A percentile compares a stretch with the other conserved stretches of the same genome.
Evolutionary conservation across 2,329 filamentous ascomycete genomes (phyloP).

Genomic region (Gaeumannomyces sp.): DNA sequence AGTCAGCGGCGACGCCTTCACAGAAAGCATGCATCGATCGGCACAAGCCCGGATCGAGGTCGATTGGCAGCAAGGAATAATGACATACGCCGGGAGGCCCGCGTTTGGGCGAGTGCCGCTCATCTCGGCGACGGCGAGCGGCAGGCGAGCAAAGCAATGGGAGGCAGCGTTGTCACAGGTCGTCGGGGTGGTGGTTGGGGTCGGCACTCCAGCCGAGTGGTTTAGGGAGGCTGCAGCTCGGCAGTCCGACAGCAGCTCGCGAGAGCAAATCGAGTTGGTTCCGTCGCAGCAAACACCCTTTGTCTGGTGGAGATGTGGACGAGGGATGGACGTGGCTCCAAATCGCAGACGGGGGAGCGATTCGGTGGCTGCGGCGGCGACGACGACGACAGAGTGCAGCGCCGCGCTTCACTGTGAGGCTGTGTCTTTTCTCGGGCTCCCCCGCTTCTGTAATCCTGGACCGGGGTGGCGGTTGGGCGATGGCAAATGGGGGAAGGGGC

Average conservation of each 20-base stretch:
- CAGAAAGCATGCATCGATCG: background rate
- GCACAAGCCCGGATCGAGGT: background rate
- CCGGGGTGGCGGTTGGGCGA: background rate
- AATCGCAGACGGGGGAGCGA: background rate
- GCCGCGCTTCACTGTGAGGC: constrained; percentile 7
- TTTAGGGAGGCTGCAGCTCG: background rate
- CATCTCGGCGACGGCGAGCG: constrained; percentile 25
- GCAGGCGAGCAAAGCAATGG: background rate
- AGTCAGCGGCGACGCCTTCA: background rate
- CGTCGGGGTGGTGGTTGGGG: background rate
- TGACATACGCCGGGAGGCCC: constrained; percentile 56
- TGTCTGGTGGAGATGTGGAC: background rate
- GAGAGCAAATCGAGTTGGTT: background rate
- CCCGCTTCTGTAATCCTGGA: constrained; percentile 6
- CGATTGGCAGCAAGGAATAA: constrained; percentile 5
- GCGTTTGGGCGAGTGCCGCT: constrained; percentile 48
- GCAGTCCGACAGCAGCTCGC: background rate
- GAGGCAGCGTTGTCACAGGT: background rate
- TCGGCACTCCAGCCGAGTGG: background rate
- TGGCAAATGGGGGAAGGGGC: background rate
- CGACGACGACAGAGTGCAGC: constrained; percentile 5
- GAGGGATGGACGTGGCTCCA: background rate
- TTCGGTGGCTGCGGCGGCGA: constrained; percentile 4
- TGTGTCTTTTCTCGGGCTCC: constrained; percentile 10
- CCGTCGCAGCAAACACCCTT: background rate